Percentiles rank a stretch among this genome's conserved stretches.
These are phyloP conservation scores for Dictyostelium intermedium DNA, from an alignment of 78 protist species.

Conservation along the genomic window DNA sequence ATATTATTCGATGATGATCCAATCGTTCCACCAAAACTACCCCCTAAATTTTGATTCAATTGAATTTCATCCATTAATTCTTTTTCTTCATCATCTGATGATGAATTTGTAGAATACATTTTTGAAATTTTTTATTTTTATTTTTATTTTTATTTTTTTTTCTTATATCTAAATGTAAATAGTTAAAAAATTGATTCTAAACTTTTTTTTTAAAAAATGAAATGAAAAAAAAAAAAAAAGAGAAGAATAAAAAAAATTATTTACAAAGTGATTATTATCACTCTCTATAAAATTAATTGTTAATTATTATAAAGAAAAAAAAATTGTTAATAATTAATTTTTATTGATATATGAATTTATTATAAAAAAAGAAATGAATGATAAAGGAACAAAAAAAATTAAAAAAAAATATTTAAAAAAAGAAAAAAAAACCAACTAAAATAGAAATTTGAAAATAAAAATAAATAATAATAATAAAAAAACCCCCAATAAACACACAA, in stretches of 20 bases:
- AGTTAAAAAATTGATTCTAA: no score
- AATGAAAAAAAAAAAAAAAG: neutral
- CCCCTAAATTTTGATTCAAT: neutral
- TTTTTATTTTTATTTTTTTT: neutral
- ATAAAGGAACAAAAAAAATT: neutral
- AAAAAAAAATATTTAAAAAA: neutral
- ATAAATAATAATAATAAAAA: neutral
- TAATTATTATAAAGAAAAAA: neutral
- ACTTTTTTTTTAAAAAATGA: neutral
- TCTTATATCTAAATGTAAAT: no score
- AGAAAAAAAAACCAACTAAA: neutral
- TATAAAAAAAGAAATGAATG: neutral
- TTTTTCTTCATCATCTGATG: conserved; percentile 1
- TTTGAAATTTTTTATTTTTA: neutral
- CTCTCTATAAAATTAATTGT: neutral
- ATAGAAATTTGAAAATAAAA: neutral
- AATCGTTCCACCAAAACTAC: neutral
- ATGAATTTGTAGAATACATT: neutral
- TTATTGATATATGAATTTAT: neutral
- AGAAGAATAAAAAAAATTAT: neutral
- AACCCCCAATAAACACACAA: neutral
- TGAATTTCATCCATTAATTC: conserved; percentile 20
- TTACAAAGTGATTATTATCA: neutral
- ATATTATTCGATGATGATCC: neutral
- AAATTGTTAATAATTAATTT: neutral